Conservation (phyloP, 1,139 yeast genomes). For the Debaryomyces fabryi region DNA sequence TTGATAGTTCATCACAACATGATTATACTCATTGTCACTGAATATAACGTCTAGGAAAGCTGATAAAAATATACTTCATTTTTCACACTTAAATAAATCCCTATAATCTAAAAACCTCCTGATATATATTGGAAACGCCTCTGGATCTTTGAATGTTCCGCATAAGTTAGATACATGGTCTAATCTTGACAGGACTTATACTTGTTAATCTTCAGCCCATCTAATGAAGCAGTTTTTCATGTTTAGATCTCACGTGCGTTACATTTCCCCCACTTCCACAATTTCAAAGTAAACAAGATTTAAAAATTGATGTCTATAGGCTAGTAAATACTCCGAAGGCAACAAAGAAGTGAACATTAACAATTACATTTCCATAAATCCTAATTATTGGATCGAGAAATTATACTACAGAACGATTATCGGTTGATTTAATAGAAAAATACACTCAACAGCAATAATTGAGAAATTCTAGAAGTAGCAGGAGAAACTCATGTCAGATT, state of each 20-base stretch:
- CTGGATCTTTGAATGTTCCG: too few relatives aligned
- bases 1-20: too few relatives aligned
- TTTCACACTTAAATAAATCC: too few relatives aligned
- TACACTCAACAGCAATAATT: background rate
- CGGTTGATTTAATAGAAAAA: background rate
- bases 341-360: background rate
- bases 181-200: too few relatives aligned
- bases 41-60: too few relatives aligned
- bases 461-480: background rate
- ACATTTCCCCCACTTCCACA: background rate
- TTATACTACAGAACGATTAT: background rate
- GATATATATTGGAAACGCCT: too few relatives aligned
- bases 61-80: too few relatives aligned
- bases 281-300: background rate
- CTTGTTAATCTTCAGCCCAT: background rate
- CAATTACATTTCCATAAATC: background rate
- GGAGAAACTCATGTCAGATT: constrained; percentile 40
- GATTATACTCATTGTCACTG: too few relatives aligned
- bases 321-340: background rate
- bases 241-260: background rate
- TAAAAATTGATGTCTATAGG: background rate
- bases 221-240: background rate
- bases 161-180: too few relatives aligned
- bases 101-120: too few relatives aligned
- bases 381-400: background rate